phyloP scores from a whole-genome alignment of 1,284 basidiomycete species.

The Sanguinoderma infundibulare region DNA sequence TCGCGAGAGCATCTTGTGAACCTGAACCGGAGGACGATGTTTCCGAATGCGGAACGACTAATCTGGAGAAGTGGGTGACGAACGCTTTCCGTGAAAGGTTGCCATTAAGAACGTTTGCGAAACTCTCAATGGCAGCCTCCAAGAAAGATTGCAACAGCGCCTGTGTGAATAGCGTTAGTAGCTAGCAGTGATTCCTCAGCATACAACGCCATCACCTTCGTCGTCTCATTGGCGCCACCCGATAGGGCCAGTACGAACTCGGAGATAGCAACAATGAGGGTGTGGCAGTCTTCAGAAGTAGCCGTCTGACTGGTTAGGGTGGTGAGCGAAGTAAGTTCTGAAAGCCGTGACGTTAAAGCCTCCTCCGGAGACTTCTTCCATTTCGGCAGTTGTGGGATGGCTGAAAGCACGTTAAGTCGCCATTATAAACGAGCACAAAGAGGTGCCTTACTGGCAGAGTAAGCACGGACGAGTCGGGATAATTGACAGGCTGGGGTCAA shows the following conservation, averaged over 20 bases:
- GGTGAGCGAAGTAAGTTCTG: constrained; percentile 43
- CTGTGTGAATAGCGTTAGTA: constrained; percentile 34
- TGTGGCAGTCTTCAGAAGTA: constrained; percentile 40
- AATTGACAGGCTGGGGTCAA: constrained; percentile 35
- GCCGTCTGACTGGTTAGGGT: constrained; percentile 31
- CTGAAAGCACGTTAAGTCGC: constrained; percentile 35
- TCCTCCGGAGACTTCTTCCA: constrained; percentile 30
- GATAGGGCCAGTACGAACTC: constrained; percentile 28
- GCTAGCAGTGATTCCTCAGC: not conserved
- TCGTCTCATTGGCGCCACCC: constrained; percentile 30
- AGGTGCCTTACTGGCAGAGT: constrained; percentile 41
- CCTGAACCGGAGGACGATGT: not conserved
- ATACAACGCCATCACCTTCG: constrained; percentile 1
- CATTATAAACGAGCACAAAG: not conserved
- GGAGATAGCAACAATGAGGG: constrained; percentile 41
- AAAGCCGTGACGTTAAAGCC: constrained; percentile 44
- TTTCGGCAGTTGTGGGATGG: constrained; percentile 47
- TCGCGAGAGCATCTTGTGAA: constrained; percentile 6
- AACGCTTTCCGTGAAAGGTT: constrained; percentile 53
- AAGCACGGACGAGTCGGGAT: constrained; percentile 42
- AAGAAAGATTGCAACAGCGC: constrained; percentile 45
- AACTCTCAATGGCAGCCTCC: constrained; percentile 43
- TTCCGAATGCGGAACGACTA: constrained; percentile 18
- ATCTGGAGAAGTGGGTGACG: constrained; percentile 46
- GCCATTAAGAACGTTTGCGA: constrained; percentile 44